phyloP scores from a whole-genome alignment of 108 stramenopile genomes.

The Bacterosira constricta region DNA sequence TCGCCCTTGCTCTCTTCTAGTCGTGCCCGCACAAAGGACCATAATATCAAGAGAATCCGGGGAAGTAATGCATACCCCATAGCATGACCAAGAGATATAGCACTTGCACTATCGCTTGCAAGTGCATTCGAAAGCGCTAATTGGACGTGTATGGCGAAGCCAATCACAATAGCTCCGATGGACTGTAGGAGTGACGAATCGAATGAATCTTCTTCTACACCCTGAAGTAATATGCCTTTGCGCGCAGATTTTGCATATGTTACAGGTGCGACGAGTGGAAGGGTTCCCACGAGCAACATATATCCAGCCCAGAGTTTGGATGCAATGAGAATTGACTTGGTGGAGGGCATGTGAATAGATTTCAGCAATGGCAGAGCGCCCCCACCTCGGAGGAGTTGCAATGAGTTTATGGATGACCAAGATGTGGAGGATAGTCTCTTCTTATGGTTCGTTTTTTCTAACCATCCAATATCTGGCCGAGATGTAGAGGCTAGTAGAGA shows the following conservation, averaged over 20 bases:
- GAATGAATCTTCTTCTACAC: neutral
- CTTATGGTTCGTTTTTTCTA: too few relatives aligned
- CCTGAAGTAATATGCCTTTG: neutral
- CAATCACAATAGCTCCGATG: constrained; percentile 17
- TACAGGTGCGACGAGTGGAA: neutral
- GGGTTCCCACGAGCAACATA: neutral
- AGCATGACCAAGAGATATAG: neutral
- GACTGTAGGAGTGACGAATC: constrained; percentile 18
- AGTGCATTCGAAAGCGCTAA: neutral
- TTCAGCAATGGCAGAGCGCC: too few relatives aligned
- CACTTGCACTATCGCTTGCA: neutral
- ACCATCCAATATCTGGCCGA: too few relatives aligned
- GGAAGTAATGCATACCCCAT: constrained; percentile 23
- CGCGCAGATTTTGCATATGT: neutral
- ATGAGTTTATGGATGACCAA: too few relatives aligned
- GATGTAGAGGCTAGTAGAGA: too few relatives aligned
- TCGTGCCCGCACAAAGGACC: neutral
- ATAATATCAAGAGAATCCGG: constrained; percentile 1
- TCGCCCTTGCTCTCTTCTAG: neutral
- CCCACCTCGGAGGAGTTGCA: too few relatives aligned
- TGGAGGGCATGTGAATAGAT: too few relatives aligned
- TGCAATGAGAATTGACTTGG: neutral
- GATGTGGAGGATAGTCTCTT: too few relatives aligned
- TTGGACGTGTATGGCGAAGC: constrained; percentile 4
- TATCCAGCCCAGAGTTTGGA: neutral